Evolutionary conservation across 306 rosid genomes (phyloP).

Genomic region (Casuarina glauca): DNA sequence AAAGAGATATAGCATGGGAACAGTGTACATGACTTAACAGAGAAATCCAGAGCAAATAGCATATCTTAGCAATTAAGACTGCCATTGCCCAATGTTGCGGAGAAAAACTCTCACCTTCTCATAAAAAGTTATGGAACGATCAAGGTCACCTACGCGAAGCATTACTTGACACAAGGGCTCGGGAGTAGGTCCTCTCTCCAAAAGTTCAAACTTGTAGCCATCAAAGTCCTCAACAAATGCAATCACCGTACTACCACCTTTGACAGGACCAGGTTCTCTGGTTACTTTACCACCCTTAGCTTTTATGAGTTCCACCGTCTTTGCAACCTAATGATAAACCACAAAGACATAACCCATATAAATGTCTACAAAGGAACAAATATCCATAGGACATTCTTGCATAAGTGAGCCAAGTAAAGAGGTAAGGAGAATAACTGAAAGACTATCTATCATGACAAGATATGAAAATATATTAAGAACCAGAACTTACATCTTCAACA

Average conservation of each 20-base stretch:
- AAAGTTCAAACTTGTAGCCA: conserved; percentile 86
- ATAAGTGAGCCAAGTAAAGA: conserved; percentile 15
- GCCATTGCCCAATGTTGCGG: conserved; percentile 6
- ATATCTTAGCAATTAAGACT: conserved; percentile 18
- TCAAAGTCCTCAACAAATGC: conserved; percentile 94
- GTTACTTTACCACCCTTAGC: conserved; percentile 91
- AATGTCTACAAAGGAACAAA: conserved; percentile 21
- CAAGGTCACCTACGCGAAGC: conserved; percentile 96
- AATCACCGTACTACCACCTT: conserved; percentile 62
- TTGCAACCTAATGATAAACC: conserved; percentile 58
- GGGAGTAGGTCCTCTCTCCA: conserved; percentile 81
- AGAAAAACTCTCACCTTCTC: conserved; percentile 65
- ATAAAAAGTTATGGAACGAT: conserved; percentile 83
- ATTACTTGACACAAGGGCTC: conserved; percentile 96
- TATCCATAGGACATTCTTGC: conserved; percentile 19
- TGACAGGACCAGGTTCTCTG: conserved; percentile 76
- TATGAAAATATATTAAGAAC: conserved; percentile 18
- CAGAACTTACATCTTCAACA: conserved; percentile 86
- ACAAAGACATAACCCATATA: conserved; percentile 15
- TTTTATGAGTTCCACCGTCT: conserved; percentile 77
- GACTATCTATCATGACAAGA: conserved; percentile 17
- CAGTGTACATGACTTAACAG: conserved; percentile 18
- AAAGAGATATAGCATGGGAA: conserved; percentile 6
- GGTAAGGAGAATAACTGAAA: neutral
- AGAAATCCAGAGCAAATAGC: neutral